phyloP scores from a whole-genome alignment of 306 rosid species.

The Lathyrus sativus region DNA sequence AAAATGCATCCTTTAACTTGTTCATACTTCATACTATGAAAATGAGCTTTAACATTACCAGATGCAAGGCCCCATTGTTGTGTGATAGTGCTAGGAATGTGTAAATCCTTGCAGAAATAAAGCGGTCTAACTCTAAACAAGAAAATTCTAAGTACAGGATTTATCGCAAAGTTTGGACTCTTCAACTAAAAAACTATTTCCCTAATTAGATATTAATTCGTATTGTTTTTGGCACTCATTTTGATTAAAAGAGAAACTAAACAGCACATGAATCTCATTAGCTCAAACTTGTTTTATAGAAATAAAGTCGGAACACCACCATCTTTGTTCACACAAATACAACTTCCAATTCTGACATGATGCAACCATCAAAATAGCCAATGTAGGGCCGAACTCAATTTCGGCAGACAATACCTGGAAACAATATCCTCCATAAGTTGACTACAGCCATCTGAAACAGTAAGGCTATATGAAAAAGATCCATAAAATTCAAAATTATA shows the following conservation, averaged over 20 bases:
- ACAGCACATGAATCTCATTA: constrained; percentile 22
- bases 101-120: constrained; percentile 27
- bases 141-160: constrained; percentile 14
- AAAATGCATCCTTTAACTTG: too few relatives aligned
- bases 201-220: neutral
- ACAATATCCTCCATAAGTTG: too few relatives aligned
- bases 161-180: constrained; percentile 8
- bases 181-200: constrained; percentile 6
- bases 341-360: constrained; percentile 18
- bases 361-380: too few relatives aligned
- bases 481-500: too few relatives aligned
- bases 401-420: too few relatives aligned
- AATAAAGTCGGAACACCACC: constrained; percentile 10
- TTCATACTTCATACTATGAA: too few relatives aligned
- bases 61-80: constrained; percentile 18
- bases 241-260: constrained; percentile 12
- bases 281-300: too few relatives aligned
- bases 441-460: too few relatives aligned
- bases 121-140: constrained; percentile 18
- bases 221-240: constrained; percentile 1
- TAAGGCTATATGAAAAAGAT: too few relatives aligned
- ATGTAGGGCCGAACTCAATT: too few relatives aligned
- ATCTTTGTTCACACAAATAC: constrained; percentile 15
- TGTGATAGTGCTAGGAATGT: neutral
- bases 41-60: too few relatives aligned